phyloP scores from a whole-genome alignment of 768 basidiomycete genomes.

The Boletus rubropictus region DNA sequence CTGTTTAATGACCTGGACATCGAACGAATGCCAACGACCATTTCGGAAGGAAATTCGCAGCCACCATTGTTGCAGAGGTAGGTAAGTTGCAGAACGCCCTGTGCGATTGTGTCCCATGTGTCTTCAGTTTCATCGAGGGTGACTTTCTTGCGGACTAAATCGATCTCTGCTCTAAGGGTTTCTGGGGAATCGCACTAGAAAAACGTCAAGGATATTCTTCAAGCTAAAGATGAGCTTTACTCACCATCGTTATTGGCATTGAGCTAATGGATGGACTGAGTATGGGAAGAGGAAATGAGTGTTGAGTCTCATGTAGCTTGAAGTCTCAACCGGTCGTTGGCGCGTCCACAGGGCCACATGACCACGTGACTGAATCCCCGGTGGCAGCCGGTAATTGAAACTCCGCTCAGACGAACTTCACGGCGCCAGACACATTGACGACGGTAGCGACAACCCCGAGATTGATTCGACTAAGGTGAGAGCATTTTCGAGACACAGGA shows the following conservation, averaged over 20 bases:
- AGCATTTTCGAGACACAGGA: background rate
- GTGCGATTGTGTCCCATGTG: slow-evolving; percentile 66
- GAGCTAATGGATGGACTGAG: slow-evolving; percentile 1
- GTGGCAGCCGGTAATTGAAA: slow-evolving; percentile 20
- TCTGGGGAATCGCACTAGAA: slow-evolving; percentile 30
- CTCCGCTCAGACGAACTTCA: slow-evolving; percentile 16
- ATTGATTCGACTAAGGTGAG: slow-evolving; percentile 24
- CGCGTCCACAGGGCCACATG: slow-evolving; percentile 16
- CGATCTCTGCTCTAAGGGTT: slow-evolving; percentile 36
- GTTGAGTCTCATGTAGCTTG: slow-evolving; percentile 14
- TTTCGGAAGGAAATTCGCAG: slow-evolving; percentile 45
- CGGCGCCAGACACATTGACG: slow-evolving; percentile 1
- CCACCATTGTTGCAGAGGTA: slow-evolving; percentile 48
- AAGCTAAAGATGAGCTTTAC: fast-evolving
- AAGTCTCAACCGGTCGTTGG: slow-evolving; percentile 8
- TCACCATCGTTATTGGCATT: slow-evolving; percentile 31
- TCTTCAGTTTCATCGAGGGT: slow-evolving; percentile 66
- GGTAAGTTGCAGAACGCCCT: slow-evolving; percentile 42
- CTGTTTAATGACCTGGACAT: slow-evolving; percentile 48
- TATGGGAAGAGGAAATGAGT: background rate
- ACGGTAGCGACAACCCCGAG: slow-evolving; percentile 17
- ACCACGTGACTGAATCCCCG: slow-evolving; percentile 24
- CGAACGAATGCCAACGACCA: slow-evolving; percentile 46
- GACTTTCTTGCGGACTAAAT: slow-evolving; percentile 37
- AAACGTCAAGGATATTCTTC: background rate